Base-by-base conservation (phyloP, 2,329 filamentous ascomycete species). In the Pseudogymnoascus sp. region DNA sequence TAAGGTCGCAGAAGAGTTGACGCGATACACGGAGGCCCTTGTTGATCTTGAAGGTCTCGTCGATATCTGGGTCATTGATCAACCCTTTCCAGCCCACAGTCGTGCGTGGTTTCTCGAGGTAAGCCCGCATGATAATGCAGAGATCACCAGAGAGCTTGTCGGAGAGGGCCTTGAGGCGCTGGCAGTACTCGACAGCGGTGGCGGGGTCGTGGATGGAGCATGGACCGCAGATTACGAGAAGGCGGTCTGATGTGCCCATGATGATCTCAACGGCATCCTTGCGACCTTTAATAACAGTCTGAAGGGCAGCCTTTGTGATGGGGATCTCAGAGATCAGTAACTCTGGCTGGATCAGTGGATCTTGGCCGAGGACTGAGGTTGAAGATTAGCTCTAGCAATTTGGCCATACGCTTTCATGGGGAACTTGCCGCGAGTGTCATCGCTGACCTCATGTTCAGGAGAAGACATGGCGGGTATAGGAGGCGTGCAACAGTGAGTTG, bases 31-130 rank as follows among this genome's bases (percentile, higher is more conserved):
- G 86, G 72, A 99, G 78, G 19, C 95, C 95, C 82, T 97, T 97
- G 83, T 97, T 97, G 80, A 99, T 97, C 79, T 97, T 87, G 88
- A 96, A 97, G 77, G 89, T 95, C 76, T 96, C 93, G 77, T 97
- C 93, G 74, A 99, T 96, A 73, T 97, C 93, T 1, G 95, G 95
- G 77, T 99, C 95, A 76, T 99, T 97, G 80, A 99, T 96, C 71
- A 99, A 81, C 60, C 95, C 95, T 81, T 99, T 99, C 95, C 95
- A 99, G 70, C 95, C 95, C 29, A 99, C 91, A 0, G 95, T 99
- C 29, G 95, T 99, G 68, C 95, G 87, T 21, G 95, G 95, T 83
- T 99, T 99, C 83, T 99, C 95, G 65, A 99, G 86, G 84, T 99
- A 99, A 67, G 91, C 90, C 70, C 95, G 90, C 95, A 99, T 99